Evolutionary conservation across 163 green algal species (phyloP), one percentile per base, ranked within the genome.

Genomic region (Dunaliella salina): DNA sequence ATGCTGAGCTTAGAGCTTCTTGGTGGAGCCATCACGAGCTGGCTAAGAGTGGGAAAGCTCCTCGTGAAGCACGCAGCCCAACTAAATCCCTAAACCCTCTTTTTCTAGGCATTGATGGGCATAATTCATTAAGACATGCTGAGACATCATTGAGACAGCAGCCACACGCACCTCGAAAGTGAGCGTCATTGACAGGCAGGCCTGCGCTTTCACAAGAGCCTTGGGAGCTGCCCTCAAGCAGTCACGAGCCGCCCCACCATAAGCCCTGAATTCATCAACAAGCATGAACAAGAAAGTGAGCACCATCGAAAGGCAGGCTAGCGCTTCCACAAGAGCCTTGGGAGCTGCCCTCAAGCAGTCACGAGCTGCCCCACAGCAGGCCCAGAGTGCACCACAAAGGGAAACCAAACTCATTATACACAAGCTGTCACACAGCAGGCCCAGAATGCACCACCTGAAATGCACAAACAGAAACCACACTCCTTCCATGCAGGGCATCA

Each of bases 371-470:
- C 90, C 92, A 18, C 95, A 95, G 86, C 98, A 99, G 0, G 96
- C 96, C 20, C 96, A 29, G 11, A 30, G 20, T 26, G 8, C 40
- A 50, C 8, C 40, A 50, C 40, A 3, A 50, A 50, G 8, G 8
- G n/a, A n/a, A n/a, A n/a, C n/a, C n/a, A n/a, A n/a, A n/a, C n/a
- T n/a, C n/a, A n/a, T n/a, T n/a, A n/a, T n/a, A n/a, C 91, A 13
- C 93, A 75, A 30, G 96, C 96, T 17, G 95, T 93, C 0, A 90
- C 92, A 18, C 95, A 95, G 86, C 98, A 99, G 0, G 96, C 96
- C 20, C 96, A 29, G 11, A 1, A 75, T 26, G 8, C 8, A 50
- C 8, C 40, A 50, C 40, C 40, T 15, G 8, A 50, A 8, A 50
- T 50, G 40, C 3, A 50, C 40, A 50, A 8, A 50, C 3, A 50